Conservation (phyloP, 2,329 filamentous ascomycete genomes). For the Bipolaris gigantea region DNA sequence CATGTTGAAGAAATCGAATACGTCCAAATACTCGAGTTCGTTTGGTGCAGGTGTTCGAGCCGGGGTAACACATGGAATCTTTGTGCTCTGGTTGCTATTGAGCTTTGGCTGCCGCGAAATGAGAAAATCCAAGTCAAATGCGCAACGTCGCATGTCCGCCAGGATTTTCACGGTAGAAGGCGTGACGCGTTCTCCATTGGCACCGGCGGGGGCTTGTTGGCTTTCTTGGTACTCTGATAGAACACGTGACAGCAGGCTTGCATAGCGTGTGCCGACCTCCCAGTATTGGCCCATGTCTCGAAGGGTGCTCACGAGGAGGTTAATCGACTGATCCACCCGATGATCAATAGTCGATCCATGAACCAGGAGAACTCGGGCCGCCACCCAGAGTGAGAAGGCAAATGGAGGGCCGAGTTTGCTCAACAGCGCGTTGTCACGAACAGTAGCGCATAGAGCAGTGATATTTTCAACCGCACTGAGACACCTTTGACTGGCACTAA, state of each 20-base stretch:
- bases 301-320: constrained; percentile 79
- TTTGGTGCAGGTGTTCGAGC: constrained; percentile 73
- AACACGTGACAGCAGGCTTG: constrained; percentile 75
- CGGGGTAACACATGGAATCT: constrained; percentile 51
- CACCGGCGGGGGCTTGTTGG: constrained; percentile 59
- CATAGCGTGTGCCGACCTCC: constrained; percentile 84
- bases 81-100: constrained; percentile 39
- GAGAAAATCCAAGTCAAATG: constrained; percentile 86
- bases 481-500: constrained; percentile 80
- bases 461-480: constrained; percentile 73
- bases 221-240: constrained; percentile 84
- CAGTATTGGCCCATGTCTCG: constrained; percentile 80
- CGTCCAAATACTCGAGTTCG: constrained; percentile 86
- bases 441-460: constrained; percentile 74
- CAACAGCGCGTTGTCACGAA: constrained; percentile 71
- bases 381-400: constrained; percentile 91
- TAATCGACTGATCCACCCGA: constrained; percentile 76
- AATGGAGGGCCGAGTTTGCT: constrained; percentile 85
- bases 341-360: constrained; percentile 89
- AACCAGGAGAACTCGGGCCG: constrained; percentile 81
- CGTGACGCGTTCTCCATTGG: constrained; percentile 71
- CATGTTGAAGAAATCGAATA: constrained; percentile 94
- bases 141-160: constrained; percentile 87
- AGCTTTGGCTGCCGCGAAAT: constrained; percentile 75
- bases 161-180: constrained; percentile 84